Base-by-base conservation (phyloP, 129 eudicot genomes). In the Flaveria ramosissima region DNA sequence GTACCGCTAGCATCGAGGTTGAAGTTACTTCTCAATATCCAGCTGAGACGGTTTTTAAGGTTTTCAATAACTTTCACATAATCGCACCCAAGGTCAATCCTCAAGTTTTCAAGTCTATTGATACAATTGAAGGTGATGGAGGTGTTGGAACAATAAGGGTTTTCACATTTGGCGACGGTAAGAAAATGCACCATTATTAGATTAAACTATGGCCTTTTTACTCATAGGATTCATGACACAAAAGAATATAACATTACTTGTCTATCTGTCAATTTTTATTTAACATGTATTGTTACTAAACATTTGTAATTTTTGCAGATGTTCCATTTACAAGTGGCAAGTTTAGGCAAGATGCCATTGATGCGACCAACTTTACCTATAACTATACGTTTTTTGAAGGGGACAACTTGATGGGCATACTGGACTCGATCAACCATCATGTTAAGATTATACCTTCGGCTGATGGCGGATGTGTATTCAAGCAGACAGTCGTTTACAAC, bases 61-160 rank as follows among this genome's bases (percentile, higher is more conserved):
- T 71, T 16, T 71, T 71, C 1, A 71, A 11, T 50, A 39, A 50
- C 63, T 71, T 71, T 0, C 75, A 71, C 10, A 30, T 4, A 27
- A 71, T 71, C 6, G 75, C 75, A 26, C 63, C 75, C 2, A 71
- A 71, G 26, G 46, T 71, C 27, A 48, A 71, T 71, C 75, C 75
- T 10, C 16, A 71, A 71, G 26, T 51, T 51, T 71, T 71, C 63
- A 71, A 71, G 62, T 50, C 75, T 9, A 71, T 71, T 20, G 47
- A 71, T 47, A 71, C 75, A 27, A 51, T 71, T 1, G 63, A 71
- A 71, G 75, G 75, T 43, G 46, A 71, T 26, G 75, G 75, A 27
- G 75, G 75, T 71, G 63, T 26, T 1, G 75, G 75, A 26, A 71
- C 75, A 50, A 50, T 71, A 71, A 71, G 75, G 21, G 47, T 71